These are phyloP conservation scores for Decorospora gaudefroyi DNA, from an alignment of 2,329 filamentous ascomycete genomes.

Conservation along the genomic window DNA sequence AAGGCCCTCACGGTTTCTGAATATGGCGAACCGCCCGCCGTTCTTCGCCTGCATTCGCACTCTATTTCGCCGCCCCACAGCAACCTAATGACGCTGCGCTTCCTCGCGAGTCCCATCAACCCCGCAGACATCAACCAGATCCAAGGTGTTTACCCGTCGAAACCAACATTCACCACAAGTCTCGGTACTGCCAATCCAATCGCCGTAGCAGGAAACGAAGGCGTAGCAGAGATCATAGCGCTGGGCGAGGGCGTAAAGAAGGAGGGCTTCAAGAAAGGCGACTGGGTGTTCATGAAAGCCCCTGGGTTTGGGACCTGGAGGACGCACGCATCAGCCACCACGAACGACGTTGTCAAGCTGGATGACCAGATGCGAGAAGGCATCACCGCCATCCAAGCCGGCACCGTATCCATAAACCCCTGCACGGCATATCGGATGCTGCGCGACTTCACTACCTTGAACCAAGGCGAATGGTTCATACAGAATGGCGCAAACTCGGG, in stretches of 20 bases:
- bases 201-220: slow-evolving; percentile 87
- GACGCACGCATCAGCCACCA: slow-evolving; percentile 76
- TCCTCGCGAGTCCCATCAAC: slow-evolving; percentile 91
- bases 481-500: slow-evolving; percentile 97
- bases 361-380: slow-evolving; percentile 70
- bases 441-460: slow-evolving; percentile 70
- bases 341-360: slow-evolving; percentile 68
- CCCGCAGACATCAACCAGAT: slow-evolving; percentile 98
- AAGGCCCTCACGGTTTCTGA: slow-evolving; percentile 78
- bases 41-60: slow-evolving; percentile 71
- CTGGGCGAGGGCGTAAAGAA: slow-evolving; percentile 63
- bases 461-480: slow-evolving; percentile 88
- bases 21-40: slow-evolving; percentile 74
- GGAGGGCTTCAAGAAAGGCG: slow-evolving; percentile 67
- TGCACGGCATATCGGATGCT: slow-evolving; percentile 95
- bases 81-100: slow-evolving; percentile 74
- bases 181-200: slow-evolving; percentile 78
- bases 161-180: slow-evolving; percentile 73
- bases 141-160: slow-evolving; percentile 91
- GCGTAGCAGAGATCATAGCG: slow-evolving; percentile 84
- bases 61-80: slow-evolving; percentile 77
- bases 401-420: slow-evolving; percentile 89
- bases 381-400: slow-evolving; percentile 75
- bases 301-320: slow-evolving; percentile 93
- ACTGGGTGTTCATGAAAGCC: slow-evolving; percentile 89